Base-by-base conservation (phyloP, 2,329 filamentous ascomycete species). In the Helotiales sp. region DNA sequence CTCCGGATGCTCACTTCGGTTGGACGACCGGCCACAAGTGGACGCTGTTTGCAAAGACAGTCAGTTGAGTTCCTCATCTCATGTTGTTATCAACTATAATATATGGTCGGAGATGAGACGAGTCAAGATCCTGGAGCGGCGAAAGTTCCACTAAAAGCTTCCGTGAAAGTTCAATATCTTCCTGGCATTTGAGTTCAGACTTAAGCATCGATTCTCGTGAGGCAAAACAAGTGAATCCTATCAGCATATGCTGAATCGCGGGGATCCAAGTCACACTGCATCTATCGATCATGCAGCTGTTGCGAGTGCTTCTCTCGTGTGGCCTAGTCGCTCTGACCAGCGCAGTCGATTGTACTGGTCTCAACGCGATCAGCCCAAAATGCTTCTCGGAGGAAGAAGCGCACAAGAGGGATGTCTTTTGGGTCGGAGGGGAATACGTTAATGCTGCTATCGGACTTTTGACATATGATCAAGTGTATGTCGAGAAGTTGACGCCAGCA, bases 381-480 rank as follows among this genome's bases (percentile, higher is more conserved):
- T 68, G 64, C 47, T 36, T 51, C n/a, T 65, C 64, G 5, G 10
- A 33, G 0, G 67, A 68, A 50, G 25, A 56, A 1, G 38, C 58
- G 3, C 56, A 63, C 52, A 55, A 57, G 44, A 58, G 62, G 13
- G 58, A 63, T 55, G 55, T 60, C 1, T 64, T 64, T 38, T 63
- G 58, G 54, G 53, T 66, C 42, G 63, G 62, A 13, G 63, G 63
- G 12, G 27, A 59, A 50, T 63, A 63, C 47, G 56, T 58, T 10
- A 49, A 52, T 19, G 58, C 48, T 13, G 56, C 52, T 7, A 60
- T 62, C 48, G 60, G 53, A 10, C 38, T 55, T 22, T 38, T 59
- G 33, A 60, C 56, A n/a, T 62, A 59, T 31, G 58, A 74, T 59
- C 79, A 82, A 69, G 78, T 82, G 72, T 82, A 82, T 62, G 77